phyloP scores from a whole-genome alignment of 352 stramenopile genomes.

The Globisporangium canariense region DNA sequence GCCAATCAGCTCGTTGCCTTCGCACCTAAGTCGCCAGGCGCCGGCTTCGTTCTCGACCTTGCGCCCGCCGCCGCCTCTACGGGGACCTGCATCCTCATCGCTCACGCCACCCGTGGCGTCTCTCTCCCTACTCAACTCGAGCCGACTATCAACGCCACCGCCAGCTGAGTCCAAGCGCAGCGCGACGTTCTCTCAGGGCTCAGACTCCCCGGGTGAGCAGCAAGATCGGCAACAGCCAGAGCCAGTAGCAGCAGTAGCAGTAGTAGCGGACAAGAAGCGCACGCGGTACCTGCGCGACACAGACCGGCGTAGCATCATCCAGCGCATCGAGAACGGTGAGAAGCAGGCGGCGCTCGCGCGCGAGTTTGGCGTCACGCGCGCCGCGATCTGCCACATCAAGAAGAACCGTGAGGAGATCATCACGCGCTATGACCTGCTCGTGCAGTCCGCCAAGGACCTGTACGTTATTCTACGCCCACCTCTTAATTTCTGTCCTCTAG shows the following conservation, averaged over 20 bases:
- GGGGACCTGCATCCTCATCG: neutral
- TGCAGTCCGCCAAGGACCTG: conserved; percentile 54
- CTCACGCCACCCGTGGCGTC: neutral
- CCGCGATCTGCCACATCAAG: conserved; percentile 77
- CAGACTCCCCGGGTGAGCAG: neutral
- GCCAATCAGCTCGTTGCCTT: too few species aligned
- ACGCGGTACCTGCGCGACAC: conserved; percentile 54
- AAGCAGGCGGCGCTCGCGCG: conserved; percentile 55
- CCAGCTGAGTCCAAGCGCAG: neutral
- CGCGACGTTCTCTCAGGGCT: neutral
- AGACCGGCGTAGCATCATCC: conserved; percentile 62
- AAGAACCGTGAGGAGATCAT: conserved; percentile 75
- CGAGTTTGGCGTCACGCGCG: conserved; percentile 66
- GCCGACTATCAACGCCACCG: neutral
- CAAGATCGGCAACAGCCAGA: neutral
- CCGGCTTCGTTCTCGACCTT: neutral
- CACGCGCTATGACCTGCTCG: conserved; percentile 55
- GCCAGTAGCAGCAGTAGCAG: neutral
- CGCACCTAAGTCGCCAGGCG: neutral
- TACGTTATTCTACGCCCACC: conserved; percentile 15
- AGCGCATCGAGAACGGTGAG: conserved; percentile 62
- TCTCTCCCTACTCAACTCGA: neutral
- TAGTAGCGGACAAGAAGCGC: conserved; percentile 26
- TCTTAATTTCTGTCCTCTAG: too few species aligned
- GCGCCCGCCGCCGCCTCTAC: neutral